Evolutionary conservation across 495 filamentous ascomycete genomes (phyloP).

Genomic region (Podospora sp.): DNA sequence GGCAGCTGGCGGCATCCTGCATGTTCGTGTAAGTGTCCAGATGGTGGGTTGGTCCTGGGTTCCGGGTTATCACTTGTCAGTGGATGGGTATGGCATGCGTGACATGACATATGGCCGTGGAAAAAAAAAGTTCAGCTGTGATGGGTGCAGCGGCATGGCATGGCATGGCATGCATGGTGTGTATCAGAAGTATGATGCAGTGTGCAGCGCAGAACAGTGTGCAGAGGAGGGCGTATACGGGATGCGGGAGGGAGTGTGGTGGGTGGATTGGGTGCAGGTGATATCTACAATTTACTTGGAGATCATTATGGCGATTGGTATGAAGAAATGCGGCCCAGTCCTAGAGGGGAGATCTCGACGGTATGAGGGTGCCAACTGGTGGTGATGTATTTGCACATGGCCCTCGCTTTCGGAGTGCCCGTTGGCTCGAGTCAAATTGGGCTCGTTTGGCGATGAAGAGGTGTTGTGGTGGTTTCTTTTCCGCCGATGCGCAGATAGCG

Average conservation of each 20-base stretch:
- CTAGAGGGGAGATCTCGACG: background rate
- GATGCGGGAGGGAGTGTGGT: background rate
- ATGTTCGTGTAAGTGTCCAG: background rate
- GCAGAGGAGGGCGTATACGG: background rate
- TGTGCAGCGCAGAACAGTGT: background rate
- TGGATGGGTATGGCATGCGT: no score
- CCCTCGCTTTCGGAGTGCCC: background rate
- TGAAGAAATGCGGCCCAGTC: background rate
- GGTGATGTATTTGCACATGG: background rate
- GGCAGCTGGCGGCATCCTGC: background rate
- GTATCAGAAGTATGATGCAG: constrained; percentile 1
- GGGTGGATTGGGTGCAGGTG: no score
- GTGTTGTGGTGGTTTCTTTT: background rate
- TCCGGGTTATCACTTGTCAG: no score
- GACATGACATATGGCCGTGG: no score
- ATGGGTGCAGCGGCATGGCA: background rate
- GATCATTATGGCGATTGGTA: background rate
- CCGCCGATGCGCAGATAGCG: background rate
- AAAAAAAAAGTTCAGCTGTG: background rate
- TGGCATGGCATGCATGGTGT: background rate
- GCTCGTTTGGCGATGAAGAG: background rate
- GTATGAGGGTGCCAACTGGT: background rate
- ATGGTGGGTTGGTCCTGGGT: no score
- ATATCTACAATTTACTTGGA: no score
- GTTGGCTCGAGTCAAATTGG: background rate